These are phyloP conservation scores for Bombardia bombarda DNA, from an alignment of 495 filamentous ascomycete species.

Conservation along the genomic window DNA sequence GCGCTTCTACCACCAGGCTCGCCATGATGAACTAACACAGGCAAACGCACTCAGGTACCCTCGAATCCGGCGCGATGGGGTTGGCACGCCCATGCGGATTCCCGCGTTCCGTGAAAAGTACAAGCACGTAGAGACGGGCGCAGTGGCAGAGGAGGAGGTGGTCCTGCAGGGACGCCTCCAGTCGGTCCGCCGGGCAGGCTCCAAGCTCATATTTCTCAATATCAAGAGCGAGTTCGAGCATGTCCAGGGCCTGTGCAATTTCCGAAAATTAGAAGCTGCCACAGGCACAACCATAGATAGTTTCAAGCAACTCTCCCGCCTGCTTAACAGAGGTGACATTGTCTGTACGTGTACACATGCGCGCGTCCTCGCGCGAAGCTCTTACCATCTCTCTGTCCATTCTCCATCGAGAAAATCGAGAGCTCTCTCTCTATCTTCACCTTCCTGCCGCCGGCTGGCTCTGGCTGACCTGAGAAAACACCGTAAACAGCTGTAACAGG, in stretches of 20 bases:
- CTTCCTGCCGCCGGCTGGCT: too few species aligned
- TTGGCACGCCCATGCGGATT: conserved; percentile 23
- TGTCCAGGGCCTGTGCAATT: conserved; percentile 67
- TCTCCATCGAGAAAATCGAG: too few species aligned
- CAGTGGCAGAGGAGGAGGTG: conserved; percentile 30
- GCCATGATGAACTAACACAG: conserved; percentile 21
- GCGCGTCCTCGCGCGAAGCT: too few species aligned
- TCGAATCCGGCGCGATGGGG: conserved; percentile 21
- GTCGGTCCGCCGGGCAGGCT: conserved; percentile 36
- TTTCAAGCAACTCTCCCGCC: conserved; percentile 52
- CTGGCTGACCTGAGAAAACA: conserved; percentile 9
- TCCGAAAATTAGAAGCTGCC: conserved; percentile 41
- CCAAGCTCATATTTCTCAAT: conserved; percentile 79
- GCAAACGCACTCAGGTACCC: conserved; percentile 34
- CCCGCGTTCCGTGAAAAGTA: conserved; percentile 33
- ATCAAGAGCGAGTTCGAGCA: conserved; percentile 60
- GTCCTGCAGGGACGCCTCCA: conserved; percentile 40
- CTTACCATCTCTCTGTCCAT: too few species aligned
- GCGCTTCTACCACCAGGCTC: conserved; percentile 35
- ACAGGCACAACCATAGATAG: conserved; percentile 15
- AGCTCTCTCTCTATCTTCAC: too few species aligned
- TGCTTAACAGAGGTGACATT: conserved; percentile 67
- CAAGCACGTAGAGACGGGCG: conserved; percentile 12
- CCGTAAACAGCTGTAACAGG: conserved; percentile 56
- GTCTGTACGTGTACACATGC: conserved; percentile 37